These are phyloP conservation scores for Penicillium sp. DNA, from an alignment of 2,329 filamentous ascomycete species.

Conservation along the genomic window DNA sequence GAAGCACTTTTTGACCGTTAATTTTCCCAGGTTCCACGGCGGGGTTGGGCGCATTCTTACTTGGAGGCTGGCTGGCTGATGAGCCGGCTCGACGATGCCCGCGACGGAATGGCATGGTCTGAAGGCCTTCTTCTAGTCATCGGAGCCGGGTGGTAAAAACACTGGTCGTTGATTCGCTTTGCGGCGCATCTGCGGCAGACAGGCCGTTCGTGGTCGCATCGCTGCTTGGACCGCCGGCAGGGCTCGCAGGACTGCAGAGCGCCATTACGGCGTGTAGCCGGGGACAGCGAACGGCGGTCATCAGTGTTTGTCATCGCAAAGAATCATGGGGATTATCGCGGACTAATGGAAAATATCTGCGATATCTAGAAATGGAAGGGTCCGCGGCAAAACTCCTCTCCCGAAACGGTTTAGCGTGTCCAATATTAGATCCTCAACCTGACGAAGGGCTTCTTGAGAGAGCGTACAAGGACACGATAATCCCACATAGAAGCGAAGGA, in stretches of 20 bases:
- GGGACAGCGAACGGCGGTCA: conserved; percentile 21
- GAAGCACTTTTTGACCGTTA: conserved; percentile 20
- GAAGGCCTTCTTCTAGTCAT: conserved; percentile 34
- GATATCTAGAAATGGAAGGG: not conserved
- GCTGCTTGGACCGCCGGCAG: conserved; percentile 39
- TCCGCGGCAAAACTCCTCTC: not conserved
- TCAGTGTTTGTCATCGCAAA: conserved; percentile 17
- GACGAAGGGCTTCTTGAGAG: too few relatives aligned
- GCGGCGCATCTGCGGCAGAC: conserved; percentile 33
- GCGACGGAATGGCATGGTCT: conserved; percentile 7
- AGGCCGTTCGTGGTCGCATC: conserved; percentile 37
- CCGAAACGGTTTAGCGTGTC: conserved; percentile 1
- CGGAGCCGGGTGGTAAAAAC: conserved; percentile 40
- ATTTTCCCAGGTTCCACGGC: not conserved
- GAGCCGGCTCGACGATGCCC: conserved; percentile 14
- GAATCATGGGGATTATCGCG: not conserved
- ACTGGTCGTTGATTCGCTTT: conserved; percentile 31
- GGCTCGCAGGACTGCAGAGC: conserved; percentile 39
- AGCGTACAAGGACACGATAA: too few relatives aligned
- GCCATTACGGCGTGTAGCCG: conserved; percentile 36
- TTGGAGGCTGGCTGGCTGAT: conserved; percentile 23
- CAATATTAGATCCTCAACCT: not conserved
- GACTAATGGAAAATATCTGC: not conserved
- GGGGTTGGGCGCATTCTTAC: conserved; percentile 13
- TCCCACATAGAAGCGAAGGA: too few relatives aligned